These are phyloP conservation scores for Melampsora larici-populina DNA, from an alignment of 1,284 basidiomycete species.

Conservation along the genomic window DNA sequence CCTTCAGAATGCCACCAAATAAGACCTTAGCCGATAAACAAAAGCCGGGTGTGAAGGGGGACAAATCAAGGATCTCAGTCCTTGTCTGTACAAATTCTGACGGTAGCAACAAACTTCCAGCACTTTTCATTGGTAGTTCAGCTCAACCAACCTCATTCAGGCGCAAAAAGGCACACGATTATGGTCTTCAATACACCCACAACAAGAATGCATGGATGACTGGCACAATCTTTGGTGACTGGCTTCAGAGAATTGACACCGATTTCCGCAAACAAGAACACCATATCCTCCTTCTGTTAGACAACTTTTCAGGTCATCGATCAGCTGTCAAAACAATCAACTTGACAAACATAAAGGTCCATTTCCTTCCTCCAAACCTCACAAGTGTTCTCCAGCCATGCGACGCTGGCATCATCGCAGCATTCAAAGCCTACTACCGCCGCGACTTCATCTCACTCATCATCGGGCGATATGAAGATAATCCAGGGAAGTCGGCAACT, in stretches of 20 bases:
- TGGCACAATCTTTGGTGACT: background rate
- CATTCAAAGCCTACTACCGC: background rate
- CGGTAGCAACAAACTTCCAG: background rate
- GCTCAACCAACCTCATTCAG: background rate
- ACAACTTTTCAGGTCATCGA: background rate
- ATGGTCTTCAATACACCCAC: background rate
- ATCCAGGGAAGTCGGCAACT: background rate
- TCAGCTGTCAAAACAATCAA: background rate
- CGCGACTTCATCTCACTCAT: background rate
- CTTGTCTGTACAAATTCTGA: background rate
- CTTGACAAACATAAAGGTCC: no score
- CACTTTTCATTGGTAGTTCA: background rate
- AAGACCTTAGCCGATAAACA: background rate
- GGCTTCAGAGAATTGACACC: background rate
- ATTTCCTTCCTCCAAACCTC: no score
- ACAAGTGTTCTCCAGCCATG: no score
- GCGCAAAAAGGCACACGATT: background rate
- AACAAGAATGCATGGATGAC: background rate
- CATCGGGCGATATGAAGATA: background rate
- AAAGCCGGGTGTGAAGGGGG: background rate
- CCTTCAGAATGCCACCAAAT: background rate
- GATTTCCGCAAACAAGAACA: background rate
- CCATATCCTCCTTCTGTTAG: background rate
- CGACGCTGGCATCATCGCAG: background rate
- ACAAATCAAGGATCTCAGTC: background rate